Evolutionary conservation across 2,329 filamentous ascomycete species (phyloP).

Genomic region (Scleromitrula shiraiana): DNA sequence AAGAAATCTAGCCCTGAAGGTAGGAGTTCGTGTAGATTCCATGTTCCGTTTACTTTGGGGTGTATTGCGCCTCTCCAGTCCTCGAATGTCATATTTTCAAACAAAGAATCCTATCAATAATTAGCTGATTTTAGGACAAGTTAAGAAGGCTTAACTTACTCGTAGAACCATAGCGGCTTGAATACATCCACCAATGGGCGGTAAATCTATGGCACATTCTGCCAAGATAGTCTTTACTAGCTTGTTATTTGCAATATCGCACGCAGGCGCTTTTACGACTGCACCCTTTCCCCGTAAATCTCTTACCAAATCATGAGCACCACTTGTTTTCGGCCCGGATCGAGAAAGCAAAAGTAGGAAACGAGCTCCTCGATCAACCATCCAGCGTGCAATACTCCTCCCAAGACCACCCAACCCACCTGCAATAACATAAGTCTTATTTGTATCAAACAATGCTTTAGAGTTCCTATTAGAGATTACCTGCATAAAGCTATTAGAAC

Average conservation of each 20-base stretch:
- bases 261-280: background rate
- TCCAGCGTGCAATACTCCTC: slow-evolving; percentile 17
- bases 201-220: slow-evolving; percentile 12
- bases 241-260: slow-evolving; percentile 25
- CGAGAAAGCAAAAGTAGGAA: slow-evolving; percentile 24
- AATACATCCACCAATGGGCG: slow-evolving; percentile 36
- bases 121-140: background rate
- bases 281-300: background rate
- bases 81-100: background rate
- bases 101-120: background rate
- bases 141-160: background rate
- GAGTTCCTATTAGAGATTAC: background rate
- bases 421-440: slow-evolving; percentile 23
- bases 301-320: slow-evolving; percentile 7
- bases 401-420: slow-evolving; percentile 28
- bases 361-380: slow-evolving; percentile 21
- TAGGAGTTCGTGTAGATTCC: background rate
- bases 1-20: slow-evolving; percentile 24
- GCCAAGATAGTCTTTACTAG: slow-evolving; percentile 1
- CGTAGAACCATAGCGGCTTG: slow-evolving; percentile 38
- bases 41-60: background rate
- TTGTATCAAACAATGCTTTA: background rate
- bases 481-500: background rate
- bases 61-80: background rate
- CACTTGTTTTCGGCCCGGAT: slow-evolving; percentile 3